Percentiles rank a stretch among this genome's conserved stretches.
Evolutionary conservation across 305 asterid species (phyloP).

Genomic region (Solanum aculeatissimum): DNA sequence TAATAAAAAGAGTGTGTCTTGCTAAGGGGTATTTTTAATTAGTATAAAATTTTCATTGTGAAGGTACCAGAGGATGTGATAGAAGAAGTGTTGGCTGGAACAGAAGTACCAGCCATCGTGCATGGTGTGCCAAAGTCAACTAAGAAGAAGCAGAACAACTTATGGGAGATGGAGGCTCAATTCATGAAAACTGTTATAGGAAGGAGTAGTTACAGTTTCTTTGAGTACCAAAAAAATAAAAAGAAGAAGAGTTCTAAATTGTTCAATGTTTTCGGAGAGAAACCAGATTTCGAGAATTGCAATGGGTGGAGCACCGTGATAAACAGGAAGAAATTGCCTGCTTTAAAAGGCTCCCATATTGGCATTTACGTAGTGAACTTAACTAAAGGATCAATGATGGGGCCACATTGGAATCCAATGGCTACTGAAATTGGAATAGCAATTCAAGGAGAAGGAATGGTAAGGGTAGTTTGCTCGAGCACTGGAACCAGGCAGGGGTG

Average conservation of each 20-base stretch:
- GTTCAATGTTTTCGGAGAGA: slow-evolving; percentile 47
- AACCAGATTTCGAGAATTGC: slow-evolving; percentile 59
- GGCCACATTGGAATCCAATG: slow-evolving; percentile 86
- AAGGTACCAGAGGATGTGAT: slow-evolving; percentile 50
- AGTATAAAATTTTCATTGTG: background rate
- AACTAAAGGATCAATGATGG: slow-evolving; percentile 94
- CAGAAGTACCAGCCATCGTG: slow-evolving; percentile 40
- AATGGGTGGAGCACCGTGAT: slow-evolving; percentile 88
- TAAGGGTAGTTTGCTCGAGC: slow-evolving; percentile 48
- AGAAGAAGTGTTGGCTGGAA: slow-evolving; percentile 35
- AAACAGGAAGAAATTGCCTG: slow-evolving; percentile 32
- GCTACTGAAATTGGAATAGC: slow-evolving; percentile 56
- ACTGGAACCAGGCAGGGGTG: slow-evolving; percentile 13
- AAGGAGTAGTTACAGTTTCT: slow-evolving; percentile 14
- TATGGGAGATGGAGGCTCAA: slow-evolving; percentile 19
- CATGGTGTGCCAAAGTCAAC: slow-evolving; percentile 24
- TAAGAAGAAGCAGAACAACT: slow-evolving; percentile 2
- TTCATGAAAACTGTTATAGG: slow-evolving; percentile 19
- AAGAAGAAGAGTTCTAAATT: slow-evolving; percentile 14
- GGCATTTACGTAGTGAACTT: slow-evolving; percentile 83
- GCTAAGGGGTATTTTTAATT: background rate
- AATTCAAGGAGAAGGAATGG: slow-evolving; percentile 58
- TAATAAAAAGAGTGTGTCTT: background rate
- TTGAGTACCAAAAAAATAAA: slow-evolving; percentile 28
- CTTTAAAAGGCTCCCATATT: slow-evolving; percentile 28